Base-by-base conservation (phyloP, 1,284 basidiomycete species). In the Heterobasidion occidentale region DNA sequence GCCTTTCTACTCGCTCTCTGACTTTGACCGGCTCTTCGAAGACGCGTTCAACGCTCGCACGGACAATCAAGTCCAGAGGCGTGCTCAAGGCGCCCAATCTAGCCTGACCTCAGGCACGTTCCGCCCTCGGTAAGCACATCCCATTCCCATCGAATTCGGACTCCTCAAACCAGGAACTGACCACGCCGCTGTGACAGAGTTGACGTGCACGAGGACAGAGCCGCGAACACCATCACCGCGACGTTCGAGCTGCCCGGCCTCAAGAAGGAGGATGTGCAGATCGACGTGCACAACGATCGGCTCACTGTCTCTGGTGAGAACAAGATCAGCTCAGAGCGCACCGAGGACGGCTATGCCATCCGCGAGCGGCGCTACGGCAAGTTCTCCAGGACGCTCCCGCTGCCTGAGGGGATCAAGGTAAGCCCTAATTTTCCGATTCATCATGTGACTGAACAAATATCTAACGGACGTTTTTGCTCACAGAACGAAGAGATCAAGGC, bases 161-260 rank as follows among this genome's bases (percentile, higher is more conserved):
- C 38, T 1, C 38, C 38, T 12, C 11, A 3, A 9, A 42, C 12
- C 11, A 42, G n/a, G 12, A 5, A 42, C n/a, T 42, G n/a, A 42
- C n/a, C n/a, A n/a, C 11, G n/a, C 5, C 3, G 3, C n/a, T 42
- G 2, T 3, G 38, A 11, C 50, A 63, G 61, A 54, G 60, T 77
- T 35, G 75, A 77, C 62, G n/a, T 61, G 44, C 36, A 59, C 53
- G 72, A 74, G 57, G 63, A 71, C 52, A 54, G 62, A 12, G 67
- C 71, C 8, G 53, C 62, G 38, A 73, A 75, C 51, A 61, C 61
- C 11, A 66, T 76, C 27, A 73, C 69, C 6, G 71, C 72, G 8
- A 65, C 69, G 0, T 70, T 77, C 58, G 75, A 78, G 62, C 62
- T 78, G 7, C 75, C 76, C 1, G 75, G 75, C 1, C 54, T 42